Evolutionary conservation across 768 basidiomycete species (phyloP).

Genomic region (Kwoniella shandongensis): DNA sequence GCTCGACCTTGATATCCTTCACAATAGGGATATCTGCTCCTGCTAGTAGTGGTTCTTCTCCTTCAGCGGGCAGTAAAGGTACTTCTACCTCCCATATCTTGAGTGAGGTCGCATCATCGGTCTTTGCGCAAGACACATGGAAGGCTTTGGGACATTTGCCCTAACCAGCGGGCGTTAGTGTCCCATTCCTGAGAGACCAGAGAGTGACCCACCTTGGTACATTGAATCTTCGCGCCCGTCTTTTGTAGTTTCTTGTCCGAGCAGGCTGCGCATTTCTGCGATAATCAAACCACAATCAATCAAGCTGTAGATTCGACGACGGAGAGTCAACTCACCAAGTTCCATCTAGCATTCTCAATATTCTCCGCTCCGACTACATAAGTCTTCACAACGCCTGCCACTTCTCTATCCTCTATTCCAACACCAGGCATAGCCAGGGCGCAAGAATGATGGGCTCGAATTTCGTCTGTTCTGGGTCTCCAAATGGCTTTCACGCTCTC

Average conservation of each 20-base stretch:
- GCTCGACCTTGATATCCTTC: conserved; percentile 70
- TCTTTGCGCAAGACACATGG: conserved; percentile 84
- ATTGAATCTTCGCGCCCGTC: conserved; percentile 64
- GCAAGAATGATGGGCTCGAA: conserved; percentile 73
- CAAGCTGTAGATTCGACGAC: neutral
- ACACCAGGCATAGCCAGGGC: conserved; percentile 84
- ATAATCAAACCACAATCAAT: neutral
- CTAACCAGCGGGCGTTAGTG: too few relatives aligned
- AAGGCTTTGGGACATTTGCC: conserved; percentile 92
- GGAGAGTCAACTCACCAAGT: conserved; percentile 62
- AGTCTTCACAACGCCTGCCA: conserved; percentile 28
- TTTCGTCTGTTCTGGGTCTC: conserved; percentile 56
- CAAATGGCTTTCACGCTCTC: conserved; percentile 56
- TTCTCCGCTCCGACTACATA: conserved; percentile 78
- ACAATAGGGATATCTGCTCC: conserved; percentile 54
- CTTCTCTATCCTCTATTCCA: conserved; percentile 68
- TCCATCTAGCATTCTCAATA: conserved; percentile 91
- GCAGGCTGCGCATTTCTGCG: conserved; percentile 89
- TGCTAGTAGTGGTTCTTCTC: conserved; percentile 18
- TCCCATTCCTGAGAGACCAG: neutral
- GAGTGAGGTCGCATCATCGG: conserved; percentile 54
- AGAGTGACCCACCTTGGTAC: conserved; percentile 62
- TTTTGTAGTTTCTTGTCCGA: conserved; percentile 59
- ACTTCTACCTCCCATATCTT: conserved; percentile 44
- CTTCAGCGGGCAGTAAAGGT: conserved; percentile 25